Evolutionary conservation across 257 asterid species (phyloP), one percentile per base, ranked within the genome.

Genomic region (Primulina eburnea): DNA sequence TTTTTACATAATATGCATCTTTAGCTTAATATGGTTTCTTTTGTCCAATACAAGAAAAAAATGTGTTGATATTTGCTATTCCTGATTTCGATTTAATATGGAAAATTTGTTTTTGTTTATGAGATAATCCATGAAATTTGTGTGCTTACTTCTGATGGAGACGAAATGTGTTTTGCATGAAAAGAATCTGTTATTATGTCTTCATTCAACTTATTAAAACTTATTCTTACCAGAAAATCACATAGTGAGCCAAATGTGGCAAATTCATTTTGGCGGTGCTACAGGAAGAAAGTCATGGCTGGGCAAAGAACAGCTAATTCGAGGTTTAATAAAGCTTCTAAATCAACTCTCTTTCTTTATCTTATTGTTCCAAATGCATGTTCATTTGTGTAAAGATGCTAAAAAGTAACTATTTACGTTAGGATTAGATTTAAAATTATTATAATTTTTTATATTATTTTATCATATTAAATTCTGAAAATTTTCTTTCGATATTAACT

Each of bases 161-260:
- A 21, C 34, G 21, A 4, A 18, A 38, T 24, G 37, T 32, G 26
- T 29, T 47, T 8, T 47, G 6, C 18, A 12, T 47, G 60, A 12
- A 18, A 7, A 62, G 21, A 37, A 58, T 8, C 55, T 35, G 65
- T 56, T 52, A 11, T 38, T 40, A 26, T 57, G 37, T 53, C 47
- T 33, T 64, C 12, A 30, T 70, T 62, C 68, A 53, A 43, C 75
- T 59, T 71, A 62, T 58, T 78, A 43, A 56, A 28, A 56, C 55
- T 50, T 69, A 50, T 80, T 80, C 65, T 68, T 72, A 21, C 79
- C 90, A 92, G 98, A 79, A 77, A 78, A 73, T 80, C 90, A 8
- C 88, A 81, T 75, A 89, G 94, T 67, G 90, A 82, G 77, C 96
- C 96, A 61, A 80, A 86, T 79, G 77, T 85, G 65, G 86, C 95